Percentiles rank a stretch among this genome's conserved stretches.
phyloP scores from a whole-genome alignment of 2,329 filamentous ascomycete genomes.

The Colletotrichum noveboracense region DNA sequence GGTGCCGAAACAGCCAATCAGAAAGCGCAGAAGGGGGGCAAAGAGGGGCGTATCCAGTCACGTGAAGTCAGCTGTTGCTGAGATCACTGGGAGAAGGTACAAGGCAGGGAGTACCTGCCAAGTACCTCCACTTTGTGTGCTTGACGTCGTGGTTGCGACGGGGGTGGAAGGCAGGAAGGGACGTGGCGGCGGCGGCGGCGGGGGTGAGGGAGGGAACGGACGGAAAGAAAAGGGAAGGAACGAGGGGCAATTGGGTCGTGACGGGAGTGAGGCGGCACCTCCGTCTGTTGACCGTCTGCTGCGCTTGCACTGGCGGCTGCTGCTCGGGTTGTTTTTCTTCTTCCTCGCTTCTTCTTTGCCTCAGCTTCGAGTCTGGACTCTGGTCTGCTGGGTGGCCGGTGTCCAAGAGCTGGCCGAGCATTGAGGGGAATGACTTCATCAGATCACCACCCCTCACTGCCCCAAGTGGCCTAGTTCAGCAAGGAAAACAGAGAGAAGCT shows the following conservation, averaged over 20 bases:
- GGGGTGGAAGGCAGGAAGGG: neutral
- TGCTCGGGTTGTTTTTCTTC: neutral
- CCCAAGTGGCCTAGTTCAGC: neutral
- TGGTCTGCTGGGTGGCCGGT: neutral
- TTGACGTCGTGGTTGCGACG: neutral
- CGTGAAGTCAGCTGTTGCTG: constrained; percentile 20
- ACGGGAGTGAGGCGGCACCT: neutral
- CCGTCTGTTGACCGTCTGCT: neutral
- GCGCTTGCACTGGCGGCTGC: neutral
- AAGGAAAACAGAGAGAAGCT: neutral
- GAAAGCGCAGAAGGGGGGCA: neutral
- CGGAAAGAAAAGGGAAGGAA: neutral
- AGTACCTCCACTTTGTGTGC: neutral
- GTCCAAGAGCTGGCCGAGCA: neutral
- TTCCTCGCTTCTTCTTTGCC: neutral
- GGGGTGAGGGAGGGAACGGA: neutral
- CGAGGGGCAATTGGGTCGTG: neutral
- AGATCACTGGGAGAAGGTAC: constrained; percentile 16
- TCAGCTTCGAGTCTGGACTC: neutral
- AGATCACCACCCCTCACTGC: neutral
- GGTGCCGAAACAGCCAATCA: constrained; percentile 8
- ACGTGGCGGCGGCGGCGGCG: neutral
- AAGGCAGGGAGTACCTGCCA: neutral
- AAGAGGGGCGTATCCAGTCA: constrained; percentile 1
- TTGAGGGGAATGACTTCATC: constrained; percentile 15